Percentiles rank a stretch among this genome's conserved stretches.
These are phyloP conservation scores for Yamadazyma friedrichii DNA, from an alignment of 1,139 yeast genomes.

Conservation along the genomic window DNA sequence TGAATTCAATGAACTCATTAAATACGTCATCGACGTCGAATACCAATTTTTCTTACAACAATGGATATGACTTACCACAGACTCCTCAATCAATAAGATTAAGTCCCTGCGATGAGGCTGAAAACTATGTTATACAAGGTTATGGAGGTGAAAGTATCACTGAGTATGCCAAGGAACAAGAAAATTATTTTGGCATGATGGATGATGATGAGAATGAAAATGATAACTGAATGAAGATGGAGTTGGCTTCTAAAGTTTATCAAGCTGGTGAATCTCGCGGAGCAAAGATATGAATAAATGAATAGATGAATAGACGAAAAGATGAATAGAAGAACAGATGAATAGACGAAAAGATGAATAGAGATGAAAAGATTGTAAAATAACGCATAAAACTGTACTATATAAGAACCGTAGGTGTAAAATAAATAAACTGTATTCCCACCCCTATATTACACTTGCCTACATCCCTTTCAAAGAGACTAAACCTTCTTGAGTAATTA, in stretches of 20 bases:
- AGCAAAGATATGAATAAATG: background rate
- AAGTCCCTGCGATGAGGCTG: slow-evolving; percentile 43
- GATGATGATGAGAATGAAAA: slow-evolving; percentile 18
- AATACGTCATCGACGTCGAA: background rate
- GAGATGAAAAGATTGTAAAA: background rate
- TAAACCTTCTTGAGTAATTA: slow-evolving; percentile 36
- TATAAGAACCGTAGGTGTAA: background rate
- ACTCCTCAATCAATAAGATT: slow-evolving; percentile 38
- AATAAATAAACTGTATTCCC: background rate
- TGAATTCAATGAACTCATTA: slow-evolving; percentile 4
- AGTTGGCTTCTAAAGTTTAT: too few relatives aligned
- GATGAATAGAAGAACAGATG: background rate
- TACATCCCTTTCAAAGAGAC: slow-evolving; percentile 14
- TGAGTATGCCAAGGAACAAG: slow-evolving; percentile 28
- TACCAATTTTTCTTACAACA: background rate
- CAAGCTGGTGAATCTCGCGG: background rate
- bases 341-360: background rate
- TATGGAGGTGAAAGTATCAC: slow-evolving; percentile 19
- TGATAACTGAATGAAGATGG: background rate
- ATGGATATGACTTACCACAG: slow-evolving; percentile 23
- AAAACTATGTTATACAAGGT: slow-evolving; percentile 41
- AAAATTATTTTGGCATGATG: slow-evolving; percentile 39
- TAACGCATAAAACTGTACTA: background rate
- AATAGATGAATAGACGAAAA: background rate
- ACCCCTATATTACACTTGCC: background rate